Evolutionary conservation across 192 early-diverging fungal genomes (phyloP).

Genomic region (Thamnidium elegans): DNA sequence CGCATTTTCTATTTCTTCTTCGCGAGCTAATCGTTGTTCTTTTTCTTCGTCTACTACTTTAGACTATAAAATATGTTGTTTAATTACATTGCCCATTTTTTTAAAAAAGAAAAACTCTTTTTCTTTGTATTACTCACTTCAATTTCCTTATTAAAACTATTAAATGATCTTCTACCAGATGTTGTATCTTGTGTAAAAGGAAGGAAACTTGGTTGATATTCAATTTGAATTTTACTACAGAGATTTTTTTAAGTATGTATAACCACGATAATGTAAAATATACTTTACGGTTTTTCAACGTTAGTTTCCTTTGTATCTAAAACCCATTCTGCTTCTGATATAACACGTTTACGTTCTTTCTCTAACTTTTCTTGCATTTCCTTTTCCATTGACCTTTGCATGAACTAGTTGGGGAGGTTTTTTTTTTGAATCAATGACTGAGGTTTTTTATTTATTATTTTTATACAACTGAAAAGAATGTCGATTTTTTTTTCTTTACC

Average conservation of each 20-base stretch:
- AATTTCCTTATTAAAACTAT: slow-evolving; percentile 13
- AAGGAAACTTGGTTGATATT: slow-evolving; percentile 17
- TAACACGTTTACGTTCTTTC: slow-evolving; percentile 20
- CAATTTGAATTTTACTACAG: slow-evolving; percentile 15
- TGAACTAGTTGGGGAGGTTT: slow-evolving; percentile 9
- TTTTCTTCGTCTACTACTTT: neutral
- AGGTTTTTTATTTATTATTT: too few relatives aligned
- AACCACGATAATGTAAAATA: neutral
- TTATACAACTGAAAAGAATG: neutral
- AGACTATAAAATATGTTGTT: neutral
- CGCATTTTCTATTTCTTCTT: slow-evolving; percentile 14
- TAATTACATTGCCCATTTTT: neutral
- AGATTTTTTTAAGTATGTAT: neutral
- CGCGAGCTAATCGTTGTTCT: slow-evolving; percentile 3
- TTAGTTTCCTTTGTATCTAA: slow-evolving; percentile 4
- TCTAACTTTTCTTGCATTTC: slow-evolving; percentile 23
- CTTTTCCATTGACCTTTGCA: slow-evolving; percentile 22
- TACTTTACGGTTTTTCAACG: slow-evolving; percentile 14
- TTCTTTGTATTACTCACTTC: neutral
- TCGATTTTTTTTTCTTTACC: slow-evolving; percentile 3
- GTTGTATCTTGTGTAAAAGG: slow-evolving; percentile 6
- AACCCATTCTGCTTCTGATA: slow-evolving; percentile 23
- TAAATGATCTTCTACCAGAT: slow-evolving; percentile 17
- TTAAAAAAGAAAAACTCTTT: neutral
- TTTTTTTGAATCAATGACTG: too few relatives aligned